Conservation (phyloP, 257 asterid species). For the Verbena officinalis region DNA sequence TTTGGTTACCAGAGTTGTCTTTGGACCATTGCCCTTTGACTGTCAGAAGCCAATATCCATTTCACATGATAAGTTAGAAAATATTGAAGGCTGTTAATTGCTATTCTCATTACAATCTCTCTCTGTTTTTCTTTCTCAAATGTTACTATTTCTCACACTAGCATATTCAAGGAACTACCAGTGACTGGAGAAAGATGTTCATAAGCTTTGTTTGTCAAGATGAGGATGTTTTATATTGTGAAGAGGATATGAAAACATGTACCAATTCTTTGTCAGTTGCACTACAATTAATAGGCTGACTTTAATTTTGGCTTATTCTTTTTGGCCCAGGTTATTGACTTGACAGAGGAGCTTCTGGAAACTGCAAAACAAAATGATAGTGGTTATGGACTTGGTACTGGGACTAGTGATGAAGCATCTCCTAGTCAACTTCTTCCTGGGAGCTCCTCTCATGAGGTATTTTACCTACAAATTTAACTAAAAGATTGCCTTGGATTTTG, state of each 20-base stretch:
- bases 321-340: conserved; percentile 81
- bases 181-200: conserved; percentile 58
- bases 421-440: conserved; percentile 47
- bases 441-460: conserved; percentile 53
- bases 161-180: conserved; percentile 63
- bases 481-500: neutral
- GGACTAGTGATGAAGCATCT: conserved; percentile 54
- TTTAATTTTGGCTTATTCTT: conserved; percentile 32
- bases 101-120: conserved; percentile 32
- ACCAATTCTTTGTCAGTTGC: conserved; percentile 29
- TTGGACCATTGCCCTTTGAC: conserved; percentile 21
- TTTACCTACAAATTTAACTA: conserved; percentile 16
- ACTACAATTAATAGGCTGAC: conserved; percentile 21
- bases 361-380: conserved; percentile 75
- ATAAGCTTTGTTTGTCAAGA: conserved; percentile 61
- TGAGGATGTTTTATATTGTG: conserved; percentile 59
- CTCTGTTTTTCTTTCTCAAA: conserved; percentile 50
- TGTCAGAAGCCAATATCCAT: conserved; percentile 2
- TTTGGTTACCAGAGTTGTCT: conserved; percentile 20
- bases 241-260: conserved; percentile 41
- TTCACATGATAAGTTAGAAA: conserved; percentile 16
- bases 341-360: conserved; percentile 92
- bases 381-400: conserved; percentile 48
- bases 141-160: conserved; percentile 57
- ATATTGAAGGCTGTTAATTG: conserved; percentile 23